Percentiles rank a stretch among this genome's conserved stretches.
Evolutionary conservation across 1,139 yeast genomes (phyloP).

Genomic region (Ogataea hybrid): DNA sequence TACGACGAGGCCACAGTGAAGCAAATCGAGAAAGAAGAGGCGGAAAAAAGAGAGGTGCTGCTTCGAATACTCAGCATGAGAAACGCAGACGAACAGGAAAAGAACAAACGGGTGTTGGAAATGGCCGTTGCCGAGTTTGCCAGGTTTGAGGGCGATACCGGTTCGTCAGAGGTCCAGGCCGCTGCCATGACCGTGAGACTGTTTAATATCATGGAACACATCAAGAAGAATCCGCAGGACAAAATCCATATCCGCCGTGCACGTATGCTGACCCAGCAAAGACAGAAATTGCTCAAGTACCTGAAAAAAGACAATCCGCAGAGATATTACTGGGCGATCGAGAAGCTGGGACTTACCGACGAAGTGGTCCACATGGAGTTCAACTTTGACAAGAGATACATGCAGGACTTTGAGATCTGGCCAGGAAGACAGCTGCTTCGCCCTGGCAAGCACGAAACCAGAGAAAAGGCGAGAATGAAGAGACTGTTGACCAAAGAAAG

Average conservation of each 20-base stretch:
- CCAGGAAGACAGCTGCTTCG: slow-evolving; percentile 51
- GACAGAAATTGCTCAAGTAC: slow-evolving; percentile 81
- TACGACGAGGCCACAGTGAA: slow-evolving; percentile 33
- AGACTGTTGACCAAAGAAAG: slow-evolving; percentile 25
- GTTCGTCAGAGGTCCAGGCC: slow-evolving; percentile 94
- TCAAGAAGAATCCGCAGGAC: slow-evolving; percentile 73
- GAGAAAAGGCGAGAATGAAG: slow-evolving; percentile 40
- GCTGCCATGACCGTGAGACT: slow-evolving; percentile 83
- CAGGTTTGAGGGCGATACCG: slow-evolving; percentile 87
- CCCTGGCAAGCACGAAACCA: slow-evolving; percentile 43
- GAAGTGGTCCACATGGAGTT: slow-evolving; percentile 76
- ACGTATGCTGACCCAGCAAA: slow-evolving; percentile 81
- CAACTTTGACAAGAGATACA: slow-evolving; percentile 77
- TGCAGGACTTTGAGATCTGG: slow-evolving; percentile 84
- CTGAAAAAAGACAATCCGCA: slow-evolving; percentile 77
- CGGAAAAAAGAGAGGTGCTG: slow-evolving; percentile 65
- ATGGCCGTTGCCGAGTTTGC: slow-evolving; percentile 78
- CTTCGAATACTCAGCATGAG: slow-evolving; percentile 70
- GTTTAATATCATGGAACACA: slow-evolving; percentile 74
- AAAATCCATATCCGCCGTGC: slow-evolving; percentile 63
- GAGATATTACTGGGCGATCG: slow-evolving; percentile 80
- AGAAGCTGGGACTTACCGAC: slow-evolving; percentile 85
- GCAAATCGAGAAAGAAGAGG: slow-evolving; percentile 38
- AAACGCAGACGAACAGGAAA: slow-evolving; percentile 64
- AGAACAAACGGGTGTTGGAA: slow-evolving; percentile 54